These are phyloP conservation scores for Galeopsis tetrahit DNA, from an alignment of 257 asterid genomes.

Conservation along the genomic window DNA sequence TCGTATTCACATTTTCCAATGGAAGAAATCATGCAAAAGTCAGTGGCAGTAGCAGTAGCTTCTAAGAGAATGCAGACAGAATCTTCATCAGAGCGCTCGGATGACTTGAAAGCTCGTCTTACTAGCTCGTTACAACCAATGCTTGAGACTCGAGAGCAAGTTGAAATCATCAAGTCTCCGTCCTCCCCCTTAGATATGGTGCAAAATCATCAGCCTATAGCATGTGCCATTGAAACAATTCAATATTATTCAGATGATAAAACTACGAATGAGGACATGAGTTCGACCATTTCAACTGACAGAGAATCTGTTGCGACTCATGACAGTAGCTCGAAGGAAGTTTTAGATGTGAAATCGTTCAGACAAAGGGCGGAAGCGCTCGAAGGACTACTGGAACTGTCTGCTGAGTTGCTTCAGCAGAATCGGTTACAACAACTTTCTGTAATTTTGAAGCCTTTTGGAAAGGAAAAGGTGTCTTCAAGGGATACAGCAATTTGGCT, in stretches of 20 bases:
- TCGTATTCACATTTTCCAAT: constrained; percentile 34
- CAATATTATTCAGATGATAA: constrained; percentile 38
- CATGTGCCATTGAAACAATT: constrained; percentile 30
- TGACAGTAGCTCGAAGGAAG: constrained; percentile 46
- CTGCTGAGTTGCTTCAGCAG: constrained; percentile 89
- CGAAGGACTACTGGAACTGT: constrained; percentile 86
- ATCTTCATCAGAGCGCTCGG: not conserved
- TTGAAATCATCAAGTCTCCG: constrained; percentile 20
- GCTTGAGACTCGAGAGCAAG: not conserved
- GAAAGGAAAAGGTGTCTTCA: constrained; percentile 92
- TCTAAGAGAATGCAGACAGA: constrained; percentile 51
- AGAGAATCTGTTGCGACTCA: not conserved
- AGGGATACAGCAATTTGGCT: constrained; percentile 98
- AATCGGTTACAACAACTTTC: constrained; percentile 81
- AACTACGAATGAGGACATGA: too few relatives aligned
- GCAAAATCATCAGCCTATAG: constrained; percentile 35
- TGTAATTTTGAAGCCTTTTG: constrained; percentile 85
- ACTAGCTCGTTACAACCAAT: constrained; percentile 19
- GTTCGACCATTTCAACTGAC: too few relatives aligned
- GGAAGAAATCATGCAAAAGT: constrained; percentile 41
- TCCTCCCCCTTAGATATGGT: constrained; percentile 42
- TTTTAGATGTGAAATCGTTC: constrained; percentile 66
- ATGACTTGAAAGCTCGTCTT: not conserved
- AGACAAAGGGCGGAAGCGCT: constrained; percentile 93
- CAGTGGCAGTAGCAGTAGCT: too few relatives aligned